Conservation (phyloP, 1,139 yeast species). For the Hansenula lynferdii region DNA sequence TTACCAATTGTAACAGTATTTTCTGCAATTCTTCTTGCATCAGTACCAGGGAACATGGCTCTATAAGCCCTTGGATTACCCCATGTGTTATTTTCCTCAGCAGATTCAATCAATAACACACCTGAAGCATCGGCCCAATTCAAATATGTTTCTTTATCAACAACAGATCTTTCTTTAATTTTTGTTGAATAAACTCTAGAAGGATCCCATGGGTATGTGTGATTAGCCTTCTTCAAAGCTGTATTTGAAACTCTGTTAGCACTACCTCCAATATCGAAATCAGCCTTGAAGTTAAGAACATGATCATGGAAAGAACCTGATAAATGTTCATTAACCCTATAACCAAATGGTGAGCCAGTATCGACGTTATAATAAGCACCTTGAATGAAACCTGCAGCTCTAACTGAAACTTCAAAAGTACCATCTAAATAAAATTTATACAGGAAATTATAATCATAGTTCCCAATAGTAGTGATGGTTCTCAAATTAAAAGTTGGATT, state of each 20-base stretch:
- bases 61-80: constrained; percentile 23
- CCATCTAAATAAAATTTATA: constrained; percentile 23
- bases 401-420: constrained; percentile 21
- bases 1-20: constrained; percentile 8
- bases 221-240: constrained; percentile 11
- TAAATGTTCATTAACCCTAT: constrained; percentile 16
- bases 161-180: constrained; percentile 9
- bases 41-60: constrained; percentile 16
- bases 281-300: constrained; percentile 22
- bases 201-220: constrained; percentile 23
- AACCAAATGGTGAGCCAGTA: constrained; percentile 18
- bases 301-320: constrained; percentile 26
- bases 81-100: constrained; percentile 18
- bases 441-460: constrained; percentile 23
- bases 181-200: constrained; percentile 14
- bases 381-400: constrained; percentile 25
- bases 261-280: constrained; percentile 22
- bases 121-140: constrained; percentile 20
- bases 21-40: constrained; percentile 13
- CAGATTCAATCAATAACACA: constrained; percentile 20
- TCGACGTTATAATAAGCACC: constrained; percentile 21
- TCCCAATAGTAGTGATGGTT: constrained; percentile 22
- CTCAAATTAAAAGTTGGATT: constrained; percentile 21
- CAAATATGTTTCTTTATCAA: constrained; percentile 15
- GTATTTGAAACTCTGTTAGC: constrained; percentile 16